Evolutionary conservation across 2,329 filamentous ascomycete genomes (phyloP), one percentile per base, ranked within the genome.

Genomic region (Zymoseptoria crescenta): DNA sequence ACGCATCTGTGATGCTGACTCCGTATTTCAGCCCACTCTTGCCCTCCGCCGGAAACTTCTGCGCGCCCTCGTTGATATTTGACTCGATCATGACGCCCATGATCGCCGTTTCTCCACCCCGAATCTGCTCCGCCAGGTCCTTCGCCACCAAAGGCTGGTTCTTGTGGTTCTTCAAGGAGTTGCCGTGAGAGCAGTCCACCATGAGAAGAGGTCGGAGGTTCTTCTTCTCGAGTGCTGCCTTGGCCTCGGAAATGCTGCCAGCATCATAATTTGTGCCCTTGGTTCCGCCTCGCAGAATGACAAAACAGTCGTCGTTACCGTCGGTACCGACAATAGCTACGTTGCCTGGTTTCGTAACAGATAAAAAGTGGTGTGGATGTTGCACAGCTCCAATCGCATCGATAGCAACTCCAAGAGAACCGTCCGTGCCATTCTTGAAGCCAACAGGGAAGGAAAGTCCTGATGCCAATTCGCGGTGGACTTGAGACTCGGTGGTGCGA

Each of bases 51-150:
- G 92, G 90, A 3, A 96, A 90, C 76, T 96, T 96, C 74, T 99
- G 94, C 76, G 82, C 89, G 66, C 92, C 87, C 78, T 96, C 93
- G 70, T 93, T 88, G 77, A 97, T 95, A 75, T 97, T 89, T 75
- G 89, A 95, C 80, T 99, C 94, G 70, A 99, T 96, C 94, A 99
- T 99, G 61, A 97, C 90, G 69, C 94, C 94, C 85, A 96, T 93
- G 71, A 99, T 94, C 54, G 81, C 87, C 2, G 83, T 82, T 78
- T 97, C 93, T 41, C 94, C 94, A 59, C 82, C 84, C 57, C 87
- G 81, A 61, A 99, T 89, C 77, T 99, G 94, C 70, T 89, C 86
- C 1, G 89, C 91, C 59, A 99, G 74, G 9, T 81, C 83, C 55
- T 85, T 86, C 3, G 91, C 92, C 20, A 99, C 94, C 81, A 93